These are phyloP conservation scores for Clarireedia homoeocarpa DNA, from an alignment of 2,329 filamentous ascomycete species.

Conservation along the genomic window DNA sequence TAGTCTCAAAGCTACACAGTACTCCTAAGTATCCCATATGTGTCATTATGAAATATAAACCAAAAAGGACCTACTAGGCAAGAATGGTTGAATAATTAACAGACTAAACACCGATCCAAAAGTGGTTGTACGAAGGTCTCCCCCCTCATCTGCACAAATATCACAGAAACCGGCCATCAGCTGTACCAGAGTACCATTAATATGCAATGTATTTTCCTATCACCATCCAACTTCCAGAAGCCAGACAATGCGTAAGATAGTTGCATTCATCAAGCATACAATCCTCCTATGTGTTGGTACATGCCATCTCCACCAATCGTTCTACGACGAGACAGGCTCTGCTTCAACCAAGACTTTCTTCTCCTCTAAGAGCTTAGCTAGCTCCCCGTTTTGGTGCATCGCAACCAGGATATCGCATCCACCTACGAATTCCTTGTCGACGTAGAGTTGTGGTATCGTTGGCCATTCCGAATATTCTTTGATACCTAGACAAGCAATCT, in stretches of 20 bases:
- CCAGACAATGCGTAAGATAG: background rate
- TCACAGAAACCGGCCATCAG: background rate
- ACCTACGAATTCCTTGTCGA: slow-evolving; percentile 91
- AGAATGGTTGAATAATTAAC: too few species aligned
- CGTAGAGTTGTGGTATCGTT: slow-evolving; percentile 93
- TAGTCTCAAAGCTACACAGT: too few species aligned
- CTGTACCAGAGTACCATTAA: background rate
- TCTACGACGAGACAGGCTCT: slow-evolving; percentile 11
- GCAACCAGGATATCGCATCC: slow-evolving; percentile 96
- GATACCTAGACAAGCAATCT: slow-evolving; percentile 54
- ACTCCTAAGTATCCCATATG: too few species aligned
- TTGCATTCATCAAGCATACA: background rate
- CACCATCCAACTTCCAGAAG: background rate
- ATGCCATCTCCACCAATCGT: background rate
- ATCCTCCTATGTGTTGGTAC: background rate
- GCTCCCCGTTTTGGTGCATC: slow-evolving; percentile 93
- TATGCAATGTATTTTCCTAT: background rate
- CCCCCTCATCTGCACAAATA: background rate
- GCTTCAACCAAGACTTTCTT: slow-evolving; percentile 65
- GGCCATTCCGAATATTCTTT: slow-evolving; percentile 99
- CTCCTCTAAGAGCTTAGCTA: slow-evolving; percentile 86
- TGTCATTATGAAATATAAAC: too few species aligned
- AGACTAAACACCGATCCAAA: too few species aligned
- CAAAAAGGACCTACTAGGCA: too few species aligned
- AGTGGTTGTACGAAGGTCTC: too few species aligned